These are phyloP conservation scores for Mesotaenium endlicherianum DNA, from an alignment of 139 green algal genomes.

Conservation along the genomic window DNA sequence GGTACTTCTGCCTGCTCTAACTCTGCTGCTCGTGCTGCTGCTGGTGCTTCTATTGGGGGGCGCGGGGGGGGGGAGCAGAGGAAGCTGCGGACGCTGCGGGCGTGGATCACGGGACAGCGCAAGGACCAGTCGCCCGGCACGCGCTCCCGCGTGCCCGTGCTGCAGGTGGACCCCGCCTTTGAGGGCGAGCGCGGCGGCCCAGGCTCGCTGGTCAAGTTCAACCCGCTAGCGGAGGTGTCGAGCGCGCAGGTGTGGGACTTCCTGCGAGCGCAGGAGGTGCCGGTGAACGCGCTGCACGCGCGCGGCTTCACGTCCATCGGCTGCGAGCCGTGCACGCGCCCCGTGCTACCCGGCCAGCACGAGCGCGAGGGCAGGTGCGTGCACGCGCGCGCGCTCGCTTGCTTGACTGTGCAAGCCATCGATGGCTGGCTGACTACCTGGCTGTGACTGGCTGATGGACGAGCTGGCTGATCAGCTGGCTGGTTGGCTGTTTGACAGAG, in stretches of 20 bases:
- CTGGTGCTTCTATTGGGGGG: too few species aligned
- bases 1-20: too few species aligned
- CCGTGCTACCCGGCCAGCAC: constrained; percentile 93
- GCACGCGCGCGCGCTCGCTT: too few species aligned
- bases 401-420: too few species aligned
- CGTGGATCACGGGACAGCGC: constrained; percentile 97
- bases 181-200: constrained; percentile 76
- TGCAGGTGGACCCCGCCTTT: constrained; percentile 89
- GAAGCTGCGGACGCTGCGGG: constrained; percentile 75
- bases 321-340: constrained; percentile 92
- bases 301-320: constrained; percentile 92
- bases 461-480: too few species aligned
- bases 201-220: constrained; percentile 95
- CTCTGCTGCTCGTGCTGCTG: too few species aligned
- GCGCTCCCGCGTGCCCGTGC: constrained; percentile 77
- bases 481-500: too few species aligned
- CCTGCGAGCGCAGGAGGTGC: constrained; percentile 91
- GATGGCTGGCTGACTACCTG: too few species aligned
- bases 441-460: too few species aligned
- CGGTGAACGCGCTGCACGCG: constrained; percentile 87
- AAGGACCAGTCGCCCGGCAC: constrained; percentile 97
- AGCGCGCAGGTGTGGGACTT: constrained; percentile 94
- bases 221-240: constrained; percentile 88
- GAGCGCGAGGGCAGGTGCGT: constrained; percentile 87
- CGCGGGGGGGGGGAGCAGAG: too few species aligned